Evolutionary conservation across 805 yeast species (phyloP), one percentile per base, ranked within the genome.

Genomic region (Candida railenensis): DNA sequence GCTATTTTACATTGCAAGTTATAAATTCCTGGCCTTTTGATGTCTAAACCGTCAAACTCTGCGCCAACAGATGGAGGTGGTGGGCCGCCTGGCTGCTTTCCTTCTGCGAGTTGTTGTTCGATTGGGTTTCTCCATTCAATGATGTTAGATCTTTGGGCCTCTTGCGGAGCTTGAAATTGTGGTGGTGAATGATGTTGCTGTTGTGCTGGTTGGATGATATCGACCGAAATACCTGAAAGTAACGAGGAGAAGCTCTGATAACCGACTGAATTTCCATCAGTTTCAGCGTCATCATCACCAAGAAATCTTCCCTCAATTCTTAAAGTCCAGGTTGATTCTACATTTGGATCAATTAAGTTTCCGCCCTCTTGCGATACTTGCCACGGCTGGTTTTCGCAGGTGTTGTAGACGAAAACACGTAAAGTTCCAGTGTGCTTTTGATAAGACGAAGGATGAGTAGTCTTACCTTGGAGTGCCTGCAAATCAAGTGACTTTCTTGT

Each of bases 371-470:
- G 63, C 48, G 64, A 67, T 30, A 61, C 61, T 49, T 73, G 77
- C 98, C 98, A 94, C 38, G 92, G 88, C 67, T 92, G 98, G 62
- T 88, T 87, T 50, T 84, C 87, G 25, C 86, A 73, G 3, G 89
- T 85, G 61, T 88, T 89, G 57, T 91, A 89, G 16, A 94, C 74
- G 59, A 83, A 92, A 15, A 94, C 78, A 47, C 98, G 80, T 55
- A 94, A 74, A 12, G 77, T 74, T 44, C 86, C 84, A 33, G 81
- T 81, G 51, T 78, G 79, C 32, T 67, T 56, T 49, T 63, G 58
- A 49, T 54, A 61, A 57, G 49, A 69, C 40, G 59, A 59, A 51
- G 71, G 73, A 54, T 63, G 74, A 61, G 64, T 57, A 40, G 63
- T 65, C 51, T 64, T 73, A 55, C 68, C 65, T 52, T 69, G 75